Conservation (phyloP, 1,284 basidiomycete genomes). For the Cutaneotrichosporon mucoides region DNA sequence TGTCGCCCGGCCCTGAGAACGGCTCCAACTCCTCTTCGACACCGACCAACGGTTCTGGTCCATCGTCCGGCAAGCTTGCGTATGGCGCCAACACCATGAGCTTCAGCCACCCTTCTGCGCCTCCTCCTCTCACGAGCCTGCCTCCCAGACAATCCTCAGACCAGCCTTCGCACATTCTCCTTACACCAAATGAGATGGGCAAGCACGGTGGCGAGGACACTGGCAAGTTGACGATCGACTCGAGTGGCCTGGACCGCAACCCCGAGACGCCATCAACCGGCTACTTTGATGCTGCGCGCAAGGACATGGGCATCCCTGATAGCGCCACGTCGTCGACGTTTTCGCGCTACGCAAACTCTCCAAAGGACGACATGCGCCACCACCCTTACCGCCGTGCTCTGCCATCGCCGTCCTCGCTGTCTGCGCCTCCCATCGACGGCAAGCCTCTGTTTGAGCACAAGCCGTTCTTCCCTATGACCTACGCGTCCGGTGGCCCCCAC, state of each 20-base stretch:
- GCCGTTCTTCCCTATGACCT: conserved; percentile 39
- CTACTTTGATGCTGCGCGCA: conserved; percentile 20
- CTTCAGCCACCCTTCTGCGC: conserved; percentile 34
- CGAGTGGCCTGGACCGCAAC: conserved; percentile 9
- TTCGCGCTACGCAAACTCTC: conserved; percentile 26
- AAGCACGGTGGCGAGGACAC: conserved; percentile 14
- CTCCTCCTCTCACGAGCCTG: conserved; percentile 34
- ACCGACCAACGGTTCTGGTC: neutral
- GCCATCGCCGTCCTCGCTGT: conserved; percentile 20
- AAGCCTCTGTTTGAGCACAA: conserved; percentile 22
- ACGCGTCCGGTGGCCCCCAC: conserved; percentile 10
- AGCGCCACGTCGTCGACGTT: conserved; percentile 28
- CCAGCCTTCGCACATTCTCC: conserved; percentile 34
- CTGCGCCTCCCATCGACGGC: conserved; percentile 11
- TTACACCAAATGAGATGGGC: conserved; percentile 39
- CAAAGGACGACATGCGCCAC: conserved; percentile 23
- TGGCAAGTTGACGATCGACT: conserved; percentile 6
- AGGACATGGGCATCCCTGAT: conserved; percentile 14
- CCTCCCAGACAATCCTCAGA: conserved; percentile 33
- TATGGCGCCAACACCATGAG: conserved; percentile 18
- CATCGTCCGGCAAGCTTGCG: neutral
- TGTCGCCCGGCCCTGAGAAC: conserved; percentile 25
- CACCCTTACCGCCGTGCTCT: conserved; percentile 35
- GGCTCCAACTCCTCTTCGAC: conserved; percentile 1
- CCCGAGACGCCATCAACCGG: conserved; percentile 9